Conservation (phyloP, 139 green algal genomes). For the Chlamydomonas schloesseri region DNA sequence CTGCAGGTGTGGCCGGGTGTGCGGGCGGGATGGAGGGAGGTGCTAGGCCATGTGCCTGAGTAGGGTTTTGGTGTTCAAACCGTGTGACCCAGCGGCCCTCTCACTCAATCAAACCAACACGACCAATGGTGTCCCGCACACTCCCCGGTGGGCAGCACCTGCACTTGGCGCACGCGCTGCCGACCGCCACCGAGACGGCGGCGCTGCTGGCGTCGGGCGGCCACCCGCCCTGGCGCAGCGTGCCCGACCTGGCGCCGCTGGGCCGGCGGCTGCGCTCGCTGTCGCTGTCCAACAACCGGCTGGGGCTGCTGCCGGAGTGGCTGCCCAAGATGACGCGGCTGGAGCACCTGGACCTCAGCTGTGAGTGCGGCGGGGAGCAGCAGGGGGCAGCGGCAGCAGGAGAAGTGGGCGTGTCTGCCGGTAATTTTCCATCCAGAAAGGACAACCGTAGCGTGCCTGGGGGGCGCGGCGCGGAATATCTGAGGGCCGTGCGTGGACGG, state of each 20-base stretch:
- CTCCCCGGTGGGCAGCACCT: constrained; percentile 40
- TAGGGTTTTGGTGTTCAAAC: no score
- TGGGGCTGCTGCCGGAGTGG: constrained; percentile 51
- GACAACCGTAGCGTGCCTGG: no score
- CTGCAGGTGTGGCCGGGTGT: constrained; percentile 52
- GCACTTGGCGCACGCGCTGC: constrained; percentile 40
- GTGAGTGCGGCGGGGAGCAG: no score
- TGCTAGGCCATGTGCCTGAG: no score
- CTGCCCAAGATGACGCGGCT: constrained; percentile 57
- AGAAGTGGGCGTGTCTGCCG: no score
- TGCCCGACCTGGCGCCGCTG: constrained; percentile 61
- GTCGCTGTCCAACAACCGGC: constrained; percentile 65
- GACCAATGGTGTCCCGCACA: no score
- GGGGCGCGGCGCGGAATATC: no score
- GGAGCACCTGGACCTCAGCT: constrained; percentile 55
- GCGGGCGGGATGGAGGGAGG: not conserved
- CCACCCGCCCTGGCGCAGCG: not conserved
- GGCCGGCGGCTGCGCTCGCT: constrained; percentile 53
- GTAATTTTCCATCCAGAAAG: no score
- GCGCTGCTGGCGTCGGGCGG: not conserved
- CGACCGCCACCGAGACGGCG: not conserved
- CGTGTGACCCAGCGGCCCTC: no score
- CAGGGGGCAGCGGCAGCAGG: no score
- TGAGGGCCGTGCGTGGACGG: no score
- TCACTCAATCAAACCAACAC: no score